Evolutionary conservation across 441 rosid species (phyloP), one percentile per base, ranked within the genome.

Genomic region (Erysimum pusillum): DNA sequence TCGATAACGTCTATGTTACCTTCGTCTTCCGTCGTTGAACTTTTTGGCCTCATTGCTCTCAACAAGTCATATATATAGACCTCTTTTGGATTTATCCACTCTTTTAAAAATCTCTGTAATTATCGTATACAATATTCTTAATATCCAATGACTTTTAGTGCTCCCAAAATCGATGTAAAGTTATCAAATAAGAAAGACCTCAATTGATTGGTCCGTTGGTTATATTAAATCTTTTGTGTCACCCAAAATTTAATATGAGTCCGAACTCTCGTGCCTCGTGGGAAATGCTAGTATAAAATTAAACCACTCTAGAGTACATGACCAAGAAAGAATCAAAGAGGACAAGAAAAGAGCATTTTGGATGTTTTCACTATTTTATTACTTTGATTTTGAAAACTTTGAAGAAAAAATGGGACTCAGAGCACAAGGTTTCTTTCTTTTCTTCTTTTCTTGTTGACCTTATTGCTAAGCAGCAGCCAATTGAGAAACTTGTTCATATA

Each of bases 21-120:
- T 76, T 76, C 80, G 63, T 76, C 80, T 76, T 63, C 80, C 80
- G 75, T 76, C 80, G 60, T 76, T 76, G 80, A 76, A 53, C 39
- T 54, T 52, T 67, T 62, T 73, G 65, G 57, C 59, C 32, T 52
- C 48, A 35, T 54, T 53, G 51, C 18, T 64, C 52, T 64, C 52
- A 69, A 62, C 71, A 22, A 69, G 67, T 69, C 75, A 64, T 53
- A 53, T 52, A 54, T 7, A 61, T 53, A 76, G 75, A 69, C 76
- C 53, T 63, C 45, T 56, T 28, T 76, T 69, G 80, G 80, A 70
- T 54, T 56, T 76, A 36, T 70, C 71, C 71, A 70, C 60, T 63
- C 34, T 42, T 42, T n/a, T n/a, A 31, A 18, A 42, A 13, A 0
- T n/a, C 18, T 59, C 22, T 53, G 14, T 39, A 49, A 18, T 18